Conservation (phyloP, 257 asterid species). For the Gentiana dahurica region DNA sequence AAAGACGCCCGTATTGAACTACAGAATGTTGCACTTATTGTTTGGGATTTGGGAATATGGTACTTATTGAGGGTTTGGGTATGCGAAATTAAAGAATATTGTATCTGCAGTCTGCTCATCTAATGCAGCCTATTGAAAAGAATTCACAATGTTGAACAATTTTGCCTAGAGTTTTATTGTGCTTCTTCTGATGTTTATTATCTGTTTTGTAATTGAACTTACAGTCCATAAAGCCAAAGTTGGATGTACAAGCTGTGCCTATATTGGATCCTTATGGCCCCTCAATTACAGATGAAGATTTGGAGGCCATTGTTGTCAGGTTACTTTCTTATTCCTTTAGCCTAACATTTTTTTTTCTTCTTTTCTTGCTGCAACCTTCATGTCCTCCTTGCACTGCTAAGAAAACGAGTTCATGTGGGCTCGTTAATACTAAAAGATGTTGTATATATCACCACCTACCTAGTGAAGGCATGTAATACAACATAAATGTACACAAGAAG, state of each 20-base stretch:
- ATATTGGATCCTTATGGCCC: constrained; percentile 91
- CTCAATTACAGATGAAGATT: constrained; percentile 55
- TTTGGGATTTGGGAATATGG: no score
- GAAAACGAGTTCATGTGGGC: no score
- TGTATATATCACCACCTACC: neutral
- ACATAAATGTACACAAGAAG: constrained; percentile 15
- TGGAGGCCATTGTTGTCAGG: constrained; percentile 97
- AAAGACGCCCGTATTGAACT: no score
- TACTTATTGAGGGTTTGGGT: no score
- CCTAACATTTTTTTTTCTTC: neutral
- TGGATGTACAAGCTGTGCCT: constrained; percentile 67
- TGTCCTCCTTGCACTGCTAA: no score
- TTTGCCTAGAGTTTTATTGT: no score
- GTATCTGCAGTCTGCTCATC: constrained; percentile 48
- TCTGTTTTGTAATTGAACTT: constrained; percentile 9
- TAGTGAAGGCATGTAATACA: constrained; percentile 23
- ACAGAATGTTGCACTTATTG: no score
- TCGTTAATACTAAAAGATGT: no score
- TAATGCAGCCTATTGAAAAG: constrained; percentile 73
- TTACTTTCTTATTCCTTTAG: neutral
- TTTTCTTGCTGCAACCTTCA: neutral
- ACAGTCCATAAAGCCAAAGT: constrained; percentile 70
- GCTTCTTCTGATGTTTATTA: no score
- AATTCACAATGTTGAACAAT: constrained; percentile 53
- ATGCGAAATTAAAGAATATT: no score